Base-by-base conservation (phyloP, 129 eudicot species). In the Helichrysum umbraculigerum region DNA sequence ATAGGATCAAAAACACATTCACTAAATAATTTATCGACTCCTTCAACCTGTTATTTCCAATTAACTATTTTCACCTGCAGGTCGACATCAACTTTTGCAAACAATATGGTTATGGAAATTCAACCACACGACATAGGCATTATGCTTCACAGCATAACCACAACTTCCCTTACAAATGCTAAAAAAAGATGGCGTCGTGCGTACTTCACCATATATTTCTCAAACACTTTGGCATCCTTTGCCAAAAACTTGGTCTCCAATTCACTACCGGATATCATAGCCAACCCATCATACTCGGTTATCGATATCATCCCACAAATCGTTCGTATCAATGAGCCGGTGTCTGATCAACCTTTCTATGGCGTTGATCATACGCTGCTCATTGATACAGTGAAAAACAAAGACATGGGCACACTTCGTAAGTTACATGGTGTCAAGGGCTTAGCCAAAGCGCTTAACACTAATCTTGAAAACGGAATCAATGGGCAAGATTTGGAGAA, bases 171-270 rank as follows among this genome's bases (percentile, higher is more conserved):
- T 25, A 25, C 28, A 30, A 78, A 79, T 52, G 86, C 92, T 50
- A 88, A 85, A 61, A 90, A 87, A 74, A 78, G 91, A 81, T 90
- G 96, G 96, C 85, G 96, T 7, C 72, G 85, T 15, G 90, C 92
- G 6, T 90, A 85, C 74, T 70, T 85, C 16, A 77, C 83, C 35
- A 81, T 90, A 16, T 78, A 74, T 42, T 81, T 83, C 74, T 87
- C 96, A 11, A 83, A 82, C 61, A 81, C 81, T 60, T 65, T 86
- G 73, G 70, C 79, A 1, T 85, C 91, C 37, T 74, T 87, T 7
- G 77, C 82, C 44, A 83, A 69, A 79, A 69, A 77, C 5, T 3
- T 67, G 0, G 68, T 71, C 60, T n/a, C 81, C 74, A 75, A 73
- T 6, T 77, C 85, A 21, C 10, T 57, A 10, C 35, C 82, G 0